These are phyloP conservation scores for Chloranthus sessilifolius DNA, from an alignment of 164 flowering plant genomes.

Conservation along the genomic window DNA sequence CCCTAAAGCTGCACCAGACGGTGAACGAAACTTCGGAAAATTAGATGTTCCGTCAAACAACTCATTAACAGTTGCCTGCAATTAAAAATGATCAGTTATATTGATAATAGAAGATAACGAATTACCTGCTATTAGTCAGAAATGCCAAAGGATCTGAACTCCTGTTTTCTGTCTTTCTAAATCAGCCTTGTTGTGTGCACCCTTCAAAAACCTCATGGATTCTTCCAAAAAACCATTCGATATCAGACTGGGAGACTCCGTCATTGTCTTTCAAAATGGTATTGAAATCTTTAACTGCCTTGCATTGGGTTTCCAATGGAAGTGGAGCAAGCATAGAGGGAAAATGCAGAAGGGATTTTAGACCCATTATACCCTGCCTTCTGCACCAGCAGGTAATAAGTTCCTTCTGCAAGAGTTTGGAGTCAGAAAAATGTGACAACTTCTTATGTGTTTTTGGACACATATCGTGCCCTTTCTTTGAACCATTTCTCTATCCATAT, in stretches of 20 bases:
- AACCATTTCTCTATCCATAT: constrained; percentile 74
- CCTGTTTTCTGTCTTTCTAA: constrained; percentile 45
- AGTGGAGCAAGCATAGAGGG: constrained; percentile 32
- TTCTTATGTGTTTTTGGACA: constrained; percentile 62
- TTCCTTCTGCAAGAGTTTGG: constrained; percentile 49
- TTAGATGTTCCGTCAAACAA: not conserved
- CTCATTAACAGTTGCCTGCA: no score
- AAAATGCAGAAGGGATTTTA: constrained; percentile 36
- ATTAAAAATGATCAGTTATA: not conserved
- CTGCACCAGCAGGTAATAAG: constrained; percentile 60
- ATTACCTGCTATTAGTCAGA: constrained; percentile 52
- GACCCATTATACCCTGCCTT: constrained; percentile 34
- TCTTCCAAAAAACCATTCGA: constrained; percentile 38
- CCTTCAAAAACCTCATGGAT: constrained; percentile 40
- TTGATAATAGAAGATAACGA: not conserved
- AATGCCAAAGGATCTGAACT: constrained; percentile 34
- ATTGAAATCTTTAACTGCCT: constrained; percentile 39
- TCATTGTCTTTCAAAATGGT: constrained; percentile 23
- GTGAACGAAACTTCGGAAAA: not conserved
- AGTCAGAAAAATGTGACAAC: constrained; percentile 32
- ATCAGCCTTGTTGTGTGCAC: constrained; percentile 39
- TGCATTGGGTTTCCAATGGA: constrained; percentile 50
- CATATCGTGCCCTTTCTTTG: constrained; percentile 55
- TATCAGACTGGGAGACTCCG: constrained; percentile 27
- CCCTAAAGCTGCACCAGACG: no score